Conservation (phyloP, 495 filamentous ascomycete species). For the Aeminium ludgeri region DNA sequence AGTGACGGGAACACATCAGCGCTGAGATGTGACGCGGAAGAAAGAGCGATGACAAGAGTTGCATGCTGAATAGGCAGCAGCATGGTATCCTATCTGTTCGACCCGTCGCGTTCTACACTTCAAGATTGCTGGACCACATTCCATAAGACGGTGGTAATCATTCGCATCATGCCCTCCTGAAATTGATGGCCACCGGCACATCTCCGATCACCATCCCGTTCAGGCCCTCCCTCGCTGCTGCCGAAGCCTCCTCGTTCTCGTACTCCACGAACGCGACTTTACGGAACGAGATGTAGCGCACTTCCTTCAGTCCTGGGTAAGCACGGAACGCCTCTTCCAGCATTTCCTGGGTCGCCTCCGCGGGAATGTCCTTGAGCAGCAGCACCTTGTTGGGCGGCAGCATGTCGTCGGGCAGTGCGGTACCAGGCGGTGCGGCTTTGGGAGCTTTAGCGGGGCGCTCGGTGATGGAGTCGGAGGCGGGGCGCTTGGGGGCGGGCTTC, state of each 20-base stretch:
- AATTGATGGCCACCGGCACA: too few species aligned
- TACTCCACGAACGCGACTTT: slow-evolving; percentile 96
- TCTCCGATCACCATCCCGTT: slow-evolving; percentile 66
- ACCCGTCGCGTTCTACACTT: too few species aligned
- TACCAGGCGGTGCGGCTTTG: slow-evolving; percentile 56
- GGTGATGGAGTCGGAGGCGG: slow-evolving; percentile 36
- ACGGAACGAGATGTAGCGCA: slow-evolving; percentile 70
- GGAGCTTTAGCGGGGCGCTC: slow-evolving; percentile 41
- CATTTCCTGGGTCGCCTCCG: slow-evolving; percentile 63
- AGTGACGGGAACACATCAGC: too few species aligned
- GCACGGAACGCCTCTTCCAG: slow-evolving; percentile 68
- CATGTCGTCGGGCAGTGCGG: slow-evolving; percentile 85
- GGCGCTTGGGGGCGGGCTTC: slow-evolving; percentile 64
- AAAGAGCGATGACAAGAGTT: too few species aligned
- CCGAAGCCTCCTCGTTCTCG: slow-evolving; percentile 73
- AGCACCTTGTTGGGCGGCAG: slow-evolving; percentile 93
- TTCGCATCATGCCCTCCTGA: too few species aligned
- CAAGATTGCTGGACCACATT: too few species aligned
- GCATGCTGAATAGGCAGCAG: too few species aligned
- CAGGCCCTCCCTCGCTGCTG: slow-evolving; percentile 85
- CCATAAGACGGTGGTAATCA: too few species aligned
- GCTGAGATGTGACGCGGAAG: too few species aligned
- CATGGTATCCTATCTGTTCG: too few species aligned
- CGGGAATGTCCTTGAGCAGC: slow-evolving; percentile 87
- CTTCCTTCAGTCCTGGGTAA: slow-evolving; percentile 90